Percentiles rank a stretch among this genome's conserved stretches.
phyloP scores from a whole-genome alignment of 352 stramenopile species.

The Thraustochytrium striatum region DNA sequence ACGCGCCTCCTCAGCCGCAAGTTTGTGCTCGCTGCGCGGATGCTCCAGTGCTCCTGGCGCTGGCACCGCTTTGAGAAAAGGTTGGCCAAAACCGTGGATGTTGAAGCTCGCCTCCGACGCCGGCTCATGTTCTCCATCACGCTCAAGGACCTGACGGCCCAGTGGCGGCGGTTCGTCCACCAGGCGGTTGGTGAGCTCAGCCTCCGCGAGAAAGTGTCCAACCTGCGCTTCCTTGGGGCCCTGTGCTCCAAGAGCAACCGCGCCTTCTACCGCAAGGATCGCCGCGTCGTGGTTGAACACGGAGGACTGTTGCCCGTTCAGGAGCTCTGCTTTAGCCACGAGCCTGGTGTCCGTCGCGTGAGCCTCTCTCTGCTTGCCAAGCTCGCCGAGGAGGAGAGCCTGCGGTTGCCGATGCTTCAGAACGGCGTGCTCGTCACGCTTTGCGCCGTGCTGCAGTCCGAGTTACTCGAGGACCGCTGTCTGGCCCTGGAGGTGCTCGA shows the following conservation, averaged over 20 bases:
- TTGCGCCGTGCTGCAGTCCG: conserved; percentile 1
- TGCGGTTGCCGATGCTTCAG: neutral
- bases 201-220: neutral
- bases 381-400: neutral
- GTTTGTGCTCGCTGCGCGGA: neutral
- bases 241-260: neutral
- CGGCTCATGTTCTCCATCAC: neutral
- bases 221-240: neutral
- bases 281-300: conserved; percentile 20
- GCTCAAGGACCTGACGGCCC: neutral
- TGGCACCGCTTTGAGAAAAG: neutral
- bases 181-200: neutral
- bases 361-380: neutral
- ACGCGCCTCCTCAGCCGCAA: conserved; percentile 15
- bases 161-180: neutral
- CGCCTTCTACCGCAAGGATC: conserved; percentile 11
- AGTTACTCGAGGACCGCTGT: conserved; percentile 30
- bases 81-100: neutral
- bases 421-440: neutral
- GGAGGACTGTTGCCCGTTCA: neutral
- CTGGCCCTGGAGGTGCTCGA: conserved; percentile 25
- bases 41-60: conserved; percentile 4
- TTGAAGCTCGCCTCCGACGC: conserved; percentile 5
- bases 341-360: neutral
- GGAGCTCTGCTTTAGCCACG: neutral